A percentile compares a stretch with the other conserved stretches of the same genome.
Evolutionary conservation across 179 eudicot species (phyloP).

Genomic region (Amaranthus tricolor): DNA sequence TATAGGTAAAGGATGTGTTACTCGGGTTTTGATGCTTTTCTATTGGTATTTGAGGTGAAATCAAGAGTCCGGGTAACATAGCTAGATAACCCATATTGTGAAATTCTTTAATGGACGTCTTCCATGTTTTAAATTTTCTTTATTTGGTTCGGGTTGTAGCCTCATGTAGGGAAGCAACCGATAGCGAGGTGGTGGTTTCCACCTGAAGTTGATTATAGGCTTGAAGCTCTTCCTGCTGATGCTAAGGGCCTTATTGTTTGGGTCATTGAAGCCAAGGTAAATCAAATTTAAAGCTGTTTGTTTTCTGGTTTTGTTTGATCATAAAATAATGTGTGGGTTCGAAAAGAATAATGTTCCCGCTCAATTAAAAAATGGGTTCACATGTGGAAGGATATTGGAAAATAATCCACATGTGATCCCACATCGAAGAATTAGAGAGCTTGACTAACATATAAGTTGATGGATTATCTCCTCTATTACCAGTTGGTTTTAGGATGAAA

Average conservation of each 20-base stretch:
- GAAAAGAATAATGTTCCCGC: no score
- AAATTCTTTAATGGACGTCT: background rate
- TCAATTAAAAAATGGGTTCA: no score
- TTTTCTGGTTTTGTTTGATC: no score
- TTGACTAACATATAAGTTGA: no score
- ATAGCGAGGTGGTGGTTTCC: slow-evolving; percentile 97
- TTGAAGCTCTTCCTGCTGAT: slow-evolving; percentile 71
- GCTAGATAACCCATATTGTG: background rate
- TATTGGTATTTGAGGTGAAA: background rate
- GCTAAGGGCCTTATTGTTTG: slow-evolving; percentile 82
- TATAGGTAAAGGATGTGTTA: background rate
- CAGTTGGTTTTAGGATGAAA: no score
- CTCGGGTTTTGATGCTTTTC: background rate
- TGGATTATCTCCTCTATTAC: no score
- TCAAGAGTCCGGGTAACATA: background rate
- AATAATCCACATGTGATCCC: no score
- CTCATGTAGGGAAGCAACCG: slow-evolving; percentile 95
- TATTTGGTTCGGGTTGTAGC: slow-evolving; percentile 33
- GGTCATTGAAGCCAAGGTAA: slow-evolving; percentile 89
- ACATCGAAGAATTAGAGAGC: no score
- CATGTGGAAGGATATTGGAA: no score
- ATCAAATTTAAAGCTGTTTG: background rate
- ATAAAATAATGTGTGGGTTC: no score
- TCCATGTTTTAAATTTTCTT: background rate
- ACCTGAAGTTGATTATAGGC: slow-evolving; percentile 92